Evolutionary conservation across 179 eudicot species (phyloP).

Genomic region (Sideroxylon spinosum): DNA sequence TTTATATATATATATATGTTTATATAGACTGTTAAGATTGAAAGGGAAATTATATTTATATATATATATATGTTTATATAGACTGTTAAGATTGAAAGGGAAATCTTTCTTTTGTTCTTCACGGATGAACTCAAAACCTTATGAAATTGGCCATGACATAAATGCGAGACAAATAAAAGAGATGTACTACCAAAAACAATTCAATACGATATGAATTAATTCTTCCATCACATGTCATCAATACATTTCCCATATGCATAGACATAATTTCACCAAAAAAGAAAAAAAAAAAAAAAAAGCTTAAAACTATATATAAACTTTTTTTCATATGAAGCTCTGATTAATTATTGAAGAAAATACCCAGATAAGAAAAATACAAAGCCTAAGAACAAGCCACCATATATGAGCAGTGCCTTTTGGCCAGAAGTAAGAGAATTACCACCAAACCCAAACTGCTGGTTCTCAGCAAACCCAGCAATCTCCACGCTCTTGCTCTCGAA

Average conservation of each 20-base stretch:
- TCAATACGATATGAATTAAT: background rate
- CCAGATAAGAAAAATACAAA: conserved; percentile 81
- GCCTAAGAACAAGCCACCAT: conserved; percentile 68
- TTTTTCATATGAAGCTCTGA: too few relatives aligned
- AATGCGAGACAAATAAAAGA: background rate
- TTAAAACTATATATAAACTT: background rate
- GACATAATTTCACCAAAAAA: background rate
- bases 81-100: too few relatives aligned
- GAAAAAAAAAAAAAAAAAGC: background rate
- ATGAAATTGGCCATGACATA: background rate
- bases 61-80: too few relatives aligned
- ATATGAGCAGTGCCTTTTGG: conserved; percentile 84
- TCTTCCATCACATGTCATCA: background rate
- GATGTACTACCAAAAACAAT: background rate
- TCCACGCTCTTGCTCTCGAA: conserved; percentile 94
- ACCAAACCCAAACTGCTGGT: conserved; percentile 92
- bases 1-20: too few relatives aligned
- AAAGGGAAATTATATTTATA: too few relatives aligned
- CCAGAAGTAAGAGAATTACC: conserved; percentile 88
- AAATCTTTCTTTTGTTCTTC: too few relatives aligned
- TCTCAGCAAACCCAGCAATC: conserved; percentile 97
- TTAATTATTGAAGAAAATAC: conserved; percentile 51
- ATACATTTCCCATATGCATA: background rate
- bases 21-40: too few relatives aligned
- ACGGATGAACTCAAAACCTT: background rate